Percentiles rank a stretch among this genome's conserved stretches.
Evolutionary conservation across 306 rosid species (phyloP).

Genomic region (Echinosophora koreensis): DNA sequence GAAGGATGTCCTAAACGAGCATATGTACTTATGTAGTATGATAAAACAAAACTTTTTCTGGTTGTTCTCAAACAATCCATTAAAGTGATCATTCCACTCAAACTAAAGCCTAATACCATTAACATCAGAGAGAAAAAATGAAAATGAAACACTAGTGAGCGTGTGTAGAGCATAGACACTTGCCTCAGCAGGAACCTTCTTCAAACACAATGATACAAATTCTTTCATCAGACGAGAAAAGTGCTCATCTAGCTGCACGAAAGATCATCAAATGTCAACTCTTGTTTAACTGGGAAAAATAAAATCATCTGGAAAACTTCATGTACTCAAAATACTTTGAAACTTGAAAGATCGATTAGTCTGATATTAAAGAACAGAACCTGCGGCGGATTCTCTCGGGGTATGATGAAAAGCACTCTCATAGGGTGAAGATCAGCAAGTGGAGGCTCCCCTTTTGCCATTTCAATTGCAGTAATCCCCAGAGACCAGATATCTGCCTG

Average conservation of each 20-base stretch:
- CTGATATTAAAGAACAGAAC: conserved; percentile 48
- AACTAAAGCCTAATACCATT: conserved; percentile 23
- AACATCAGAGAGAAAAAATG: neutral
- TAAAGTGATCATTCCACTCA: conserved; percentile 10
- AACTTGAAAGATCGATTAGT: conserved; percentile 35
- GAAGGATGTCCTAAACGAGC: too few species aligned
- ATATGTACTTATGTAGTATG: neutral
- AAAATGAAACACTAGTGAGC: neutral
- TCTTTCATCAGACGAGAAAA: conserved; percentile 97
- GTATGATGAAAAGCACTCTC: conserved; percentile 98
- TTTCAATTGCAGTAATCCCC: conserved; percentile 97
- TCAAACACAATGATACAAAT: conserved; percentile 88
- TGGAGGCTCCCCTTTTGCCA: conserved; percentile 99
- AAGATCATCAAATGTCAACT: conserved; percentile 44
- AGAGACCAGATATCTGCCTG: conserved; percentile 99
- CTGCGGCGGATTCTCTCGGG: conserved; percentile 99
- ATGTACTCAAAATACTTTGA: conserved; percentile 22
- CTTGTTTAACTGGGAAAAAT: conserved; percentile 27
- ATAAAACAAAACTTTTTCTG: neutral
- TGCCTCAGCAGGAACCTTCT: conserved; percentile 89
- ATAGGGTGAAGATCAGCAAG: conserved; percentile 99
- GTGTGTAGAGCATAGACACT: conserved; percentile 26
- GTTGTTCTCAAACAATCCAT: conserved; percentile 22
- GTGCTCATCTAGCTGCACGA: conserved; percentile 94
- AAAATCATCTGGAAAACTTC: conserved; percentile 36